These are phyloP conservation scores for Cyberlindnera japonica DNA, from an alignment of 805 yeast species.

Conservation along the genomic window DNA sequence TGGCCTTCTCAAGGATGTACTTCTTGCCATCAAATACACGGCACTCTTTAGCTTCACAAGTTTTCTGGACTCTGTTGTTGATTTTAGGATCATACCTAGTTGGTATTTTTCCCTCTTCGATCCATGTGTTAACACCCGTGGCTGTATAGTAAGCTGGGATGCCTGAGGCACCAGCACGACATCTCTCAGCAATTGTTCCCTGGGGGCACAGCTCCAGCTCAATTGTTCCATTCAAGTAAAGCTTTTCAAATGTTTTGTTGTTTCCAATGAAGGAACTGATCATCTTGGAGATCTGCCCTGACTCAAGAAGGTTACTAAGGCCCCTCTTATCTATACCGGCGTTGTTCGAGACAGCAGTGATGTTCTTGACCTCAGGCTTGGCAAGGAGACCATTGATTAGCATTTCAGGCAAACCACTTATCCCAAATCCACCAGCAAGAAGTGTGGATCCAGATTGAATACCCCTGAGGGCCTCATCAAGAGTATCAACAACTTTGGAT, in stretches of 20 bases:
- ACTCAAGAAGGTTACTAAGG: constrained; percentile 36
- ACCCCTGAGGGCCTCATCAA: constrained; percentile 32
- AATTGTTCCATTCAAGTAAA: constrained; percentile 40
- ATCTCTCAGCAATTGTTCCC: constrained; percentile 48
- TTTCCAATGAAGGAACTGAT: constrained; percentile 45
- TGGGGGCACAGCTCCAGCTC: constrained; percentile 49
- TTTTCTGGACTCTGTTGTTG: constrained; percentile 30
- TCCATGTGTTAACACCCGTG: constrained; percentile 50
- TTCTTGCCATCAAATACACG: constrained; percentile 42
- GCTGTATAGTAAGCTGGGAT: constrained; percentile 48
- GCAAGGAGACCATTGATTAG: constrained; percentile 36
- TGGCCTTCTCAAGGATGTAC: constrained; percentile 41
- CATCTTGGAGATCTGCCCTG: constrained; percentile 43
- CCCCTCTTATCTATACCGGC: constrained; percentile 46
- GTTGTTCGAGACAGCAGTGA: constrained; percentile 46
- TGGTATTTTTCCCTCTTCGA: constrained; percentile 46
- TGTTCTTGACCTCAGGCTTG: constrained; percentile 32
- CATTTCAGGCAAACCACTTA: constrained; percentile 46
- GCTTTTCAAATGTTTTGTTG: constrained; percentile 38
- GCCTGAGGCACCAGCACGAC: constrained; percentile 47
- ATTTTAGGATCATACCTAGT: constrained; percentile 33
- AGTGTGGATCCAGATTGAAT: constrained; percentile 32
- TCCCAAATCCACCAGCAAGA: constrained; percentile 48
- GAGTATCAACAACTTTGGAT: constrained; percentile 10
- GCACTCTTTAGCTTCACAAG: constrained; percentile 38